These are phyloP conservation scores for Stromatinia cepivora DNA, from an alignment of 2,329 filamentous ascomycete genomes.

Conservation along the genomic window DNA sequence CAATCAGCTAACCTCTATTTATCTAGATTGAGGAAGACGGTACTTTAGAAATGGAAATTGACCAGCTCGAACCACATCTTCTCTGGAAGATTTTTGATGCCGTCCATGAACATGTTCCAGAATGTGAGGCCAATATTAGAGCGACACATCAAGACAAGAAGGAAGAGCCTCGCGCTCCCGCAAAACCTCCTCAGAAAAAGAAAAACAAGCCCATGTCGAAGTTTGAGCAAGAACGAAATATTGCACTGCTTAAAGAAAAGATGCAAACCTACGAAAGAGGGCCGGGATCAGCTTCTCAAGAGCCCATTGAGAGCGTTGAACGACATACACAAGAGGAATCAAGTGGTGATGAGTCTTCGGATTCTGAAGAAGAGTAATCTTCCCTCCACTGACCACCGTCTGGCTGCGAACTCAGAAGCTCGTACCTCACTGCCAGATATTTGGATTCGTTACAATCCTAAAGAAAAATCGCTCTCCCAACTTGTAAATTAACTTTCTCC, in stretches of 20 bases:
- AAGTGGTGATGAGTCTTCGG: slow-evolving; percentile 55
- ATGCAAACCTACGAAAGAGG: slow-evolving; percentile 48
- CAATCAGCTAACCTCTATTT: slow-evolving; percentile 26
- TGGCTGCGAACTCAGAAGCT: not conserved
- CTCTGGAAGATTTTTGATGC: slow-evolving; percentile 56
- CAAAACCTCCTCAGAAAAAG: slow-evolving; percentile 48
- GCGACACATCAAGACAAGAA: slow-evolving; percentile 32
- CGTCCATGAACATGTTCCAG: slow-evolving; percentile 52
- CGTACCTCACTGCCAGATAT: not conserved
- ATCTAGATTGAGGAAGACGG: slow-evolving; percentile 50
- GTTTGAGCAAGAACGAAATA: slow-evolving; percentile 67
- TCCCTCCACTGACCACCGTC: not conserved
- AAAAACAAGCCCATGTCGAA: slow-evolving; percentile 77
- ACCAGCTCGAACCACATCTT: slow-evolving; percentile 55
- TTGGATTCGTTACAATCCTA: not conserved
- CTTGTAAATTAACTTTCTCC: slow-evolving; percentile 31
- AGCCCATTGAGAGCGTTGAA: slow-evolving; percentile 43
- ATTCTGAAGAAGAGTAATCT: slow-evolving; percentile 50
- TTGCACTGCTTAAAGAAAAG: slow-evolving; percentile 61
- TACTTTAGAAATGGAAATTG: slow-evolving; percentile 60
- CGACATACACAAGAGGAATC: slow-evolving; percentile 45
- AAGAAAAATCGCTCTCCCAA: slow-evolving; percentile 7
- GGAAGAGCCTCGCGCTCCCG: slow-evolving; percentile 37
- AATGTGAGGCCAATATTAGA: slow-evolving; percentile 43
- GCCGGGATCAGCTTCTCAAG: slow-evolving; percentile 41